Evolutionary conservation across 257 asterid species (phyloP).

Genomic region (Primulina huaijiensis): DNA sequence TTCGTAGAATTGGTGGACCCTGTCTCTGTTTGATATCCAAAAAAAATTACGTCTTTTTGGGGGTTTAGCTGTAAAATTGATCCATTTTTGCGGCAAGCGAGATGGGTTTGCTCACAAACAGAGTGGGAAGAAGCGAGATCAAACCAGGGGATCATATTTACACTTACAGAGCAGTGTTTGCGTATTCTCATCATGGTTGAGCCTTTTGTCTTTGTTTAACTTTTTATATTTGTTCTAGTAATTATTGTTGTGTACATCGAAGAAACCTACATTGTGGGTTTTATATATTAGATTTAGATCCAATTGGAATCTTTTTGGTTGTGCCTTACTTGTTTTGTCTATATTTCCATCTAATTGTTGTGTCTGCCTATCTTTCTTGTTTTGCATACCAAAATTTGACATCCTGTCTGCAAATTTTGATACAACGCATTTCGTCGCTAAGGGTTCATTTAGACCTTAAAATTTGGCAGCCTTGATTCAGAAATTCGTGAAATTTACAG

Average conservation of each 20-base stretch:
- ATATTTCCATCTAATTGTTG: background rate
- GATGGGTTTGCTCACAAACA: conserved; percentile 48
- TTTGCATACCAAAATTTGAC: background rate
- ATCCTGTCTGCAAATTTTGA: conserved; percentile 15
- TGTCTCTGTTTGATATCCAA: background rate
- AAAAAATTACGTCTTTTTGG: background rate
- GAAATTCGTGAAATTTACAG: background rate
- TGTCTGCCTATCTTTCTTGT: background rate
- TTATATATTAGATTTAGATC: conserved; percentile 4
- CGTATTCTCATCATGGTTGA: conserved; percentile 62
- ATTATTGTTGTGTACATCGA: background rate
- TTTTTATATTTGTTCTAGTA: background rate
- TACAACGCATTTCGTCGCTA: background rate
- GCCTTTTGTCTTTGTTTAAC: background rate
- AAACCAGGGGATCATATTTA: conserved; percentile 51
- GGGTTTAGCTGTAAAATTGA: background rate
- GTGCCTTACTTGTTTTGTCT: conserved; percentile 2
- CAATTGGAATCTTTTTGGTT: background rate
- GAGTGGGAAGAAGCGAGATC: conserved; percentile 43
- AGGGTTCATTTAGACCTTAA: background rate
- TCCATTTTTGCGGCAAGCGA: background rate
- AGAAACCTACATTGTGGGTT: conserved; percentile 17
- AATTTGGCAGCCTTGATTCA: background rate
- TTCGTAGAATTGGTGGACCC: background rate
- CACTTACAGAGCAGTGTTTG: conserved; percentile 46